These are phyloP conservation scores for Wickerhamiella spandovensis DNA, from an alignment of 805 yeast genomes.

Conservation along the genomic window DNA sequence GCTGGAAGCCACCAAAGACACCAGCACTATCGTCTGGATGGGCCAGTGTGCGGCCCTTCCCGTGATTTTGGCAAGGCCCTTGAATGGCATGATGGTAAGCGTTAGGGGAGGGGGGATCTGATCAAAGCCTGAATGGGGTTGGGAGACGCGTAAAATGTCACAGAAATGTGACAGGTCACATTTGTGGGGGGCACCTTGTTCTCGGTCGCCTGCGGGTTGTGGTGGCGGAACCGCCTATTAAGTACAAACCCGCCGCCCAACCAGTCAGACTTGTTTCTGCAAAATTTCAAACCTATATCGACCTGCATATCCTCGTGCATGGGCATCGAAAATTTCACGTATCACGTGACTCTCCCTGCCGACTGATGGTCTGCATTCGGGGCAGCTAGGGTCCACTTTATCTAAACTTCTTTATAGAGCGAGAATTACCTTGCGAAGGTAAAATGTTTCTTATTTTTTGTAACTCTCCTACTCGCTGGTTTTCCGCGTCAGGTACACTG, in stretches of 20 bases:
- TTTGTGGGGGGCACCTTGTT: neutral
- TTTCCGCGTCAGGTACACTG: too few species aligned
- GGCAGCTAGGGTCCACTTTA: too few species aligned
- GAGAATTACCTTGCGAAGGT: too few species aligned
- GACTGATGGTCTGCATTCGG: too few species aligned
- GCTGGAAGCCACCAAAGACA: constrained; percentile 62
- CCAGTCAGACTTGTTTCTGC: too few species aligned
- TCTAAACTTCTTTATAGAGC: too few species aligned
- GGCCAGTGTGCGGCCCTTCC: constrained; percentile 63
- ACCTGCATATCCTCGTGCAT: too few species aligned
- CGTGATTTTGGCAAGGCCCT: constrained; percentile 33
- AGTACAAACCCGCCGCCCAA: too few species aligned
- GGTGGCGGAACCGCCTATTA: too few species aligned
- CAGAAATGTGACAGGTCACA: neutral
- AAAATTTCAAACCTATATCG: too few species aligned
- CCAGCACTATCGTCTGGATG: constrained; percentile 64
- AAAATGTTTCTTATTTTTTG: too few species aligned
- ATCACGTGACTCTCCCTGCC: neutral
- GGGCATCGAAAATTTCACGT: neutral
- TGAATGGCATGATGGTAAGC: constrained; percentile 3
- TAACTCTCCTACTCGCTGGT: too few species aligned
- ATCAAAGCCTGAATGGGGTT: neutral
- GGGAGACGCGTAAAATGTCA: neutral
- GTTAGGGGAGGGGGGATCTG: neutral
- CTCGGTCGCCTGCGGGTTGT: neutral